These are phyloP conservation scores for Xanthoconium purpureum DNA, from an alignment of 768 basidiomycete species.

Conservation along the genomic window DNA sequence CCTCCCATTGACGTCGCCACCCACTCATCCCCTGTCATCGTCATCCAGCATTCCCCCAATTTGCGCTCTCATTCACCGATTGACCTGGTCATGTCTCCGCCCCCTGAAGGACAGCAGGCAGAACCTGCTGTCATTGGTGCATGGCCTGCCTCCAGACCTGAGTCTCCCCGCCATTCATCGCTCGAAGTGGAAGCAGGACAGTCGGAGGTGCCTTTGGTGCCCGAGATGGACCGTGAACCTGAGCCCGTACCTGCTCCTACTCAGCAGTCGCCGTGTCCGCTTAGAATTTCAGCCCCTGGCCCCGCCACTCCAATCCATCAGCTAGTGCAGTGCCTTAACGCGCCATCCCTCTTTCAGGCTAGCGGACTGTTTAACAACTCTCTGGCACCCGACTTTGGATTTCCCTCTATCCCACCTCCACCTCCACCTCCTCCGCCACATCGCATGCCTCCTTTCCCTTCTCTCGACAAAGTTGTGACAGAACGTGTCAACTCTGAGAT, in stretches of 20 bases:
- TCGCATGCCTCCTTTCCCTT: constrained; percentile 13
- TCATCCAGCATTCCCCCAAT: constrained; percentile 14
- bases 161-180: constrained; percentile 27
- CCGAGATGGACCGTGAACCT: constrained; percentile 4
- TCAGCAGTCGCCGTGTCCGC: constrained; percentile 4
- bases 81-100: constrained; percentile 41
- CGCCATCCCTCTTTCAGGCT: constrained; percentile 18
- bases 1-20: neutral
- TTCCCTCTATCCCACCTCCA: constrained; percentile 13
- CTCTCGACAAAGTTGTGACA: constrained; percentile 13
- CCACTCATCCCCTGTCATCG: constrained; percentile 18
- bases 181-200: constrained; percentile 12
- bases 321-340: constrained; percentile 21
- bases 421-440: constrained; percentile 4
- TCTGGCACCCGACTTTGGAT: constrained; percentile 16
- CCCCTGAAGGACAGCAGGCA: constrained; percentile 15
- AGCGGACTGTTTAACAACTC: constrained; percentile 21
- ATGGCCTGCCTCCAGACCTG: constrained; percentile 40
- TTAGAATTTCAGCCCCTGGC: constrained; percentile 10
- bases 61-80: constrained; percentile 48
- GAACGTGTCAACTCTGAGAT: constrained; percentile 25
- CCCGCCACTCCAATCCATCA: constrained; percentile 6
- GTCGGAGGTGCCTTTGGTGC: constrained; percentile 4
- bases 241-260: neutral
- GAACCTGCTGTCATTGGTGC: constrained; percentile 44